Percentiles rank a stretch among this genome's conserved stretches.
These are phyloP conservation scores for Corrigiola litoralis DNA, from an alignment of 179 eudicot genomes.

Conservation along the genomic window DNA sequence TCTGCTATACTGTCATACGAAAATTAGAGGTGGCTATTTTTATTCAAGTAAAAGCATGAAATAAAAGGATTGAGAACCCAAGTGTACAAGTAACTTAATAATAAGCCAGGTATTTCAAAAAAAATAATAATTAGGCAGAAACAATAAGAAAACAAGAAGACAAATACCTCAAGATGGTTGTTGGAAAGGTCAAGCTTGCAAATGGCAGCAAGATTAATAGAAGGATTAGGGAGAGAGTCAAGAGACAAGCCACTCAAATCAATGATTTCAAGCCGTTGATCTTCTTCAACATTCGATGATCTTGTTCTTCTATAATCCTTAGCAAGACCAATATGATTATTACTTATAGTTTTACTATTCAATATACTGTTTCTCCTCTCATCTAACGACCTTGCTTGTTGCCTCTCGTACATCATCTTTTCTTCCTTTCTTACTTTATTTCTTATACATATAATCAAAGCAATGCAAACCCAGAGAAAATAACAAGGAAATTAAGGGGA, in stretches of 20 bases:
- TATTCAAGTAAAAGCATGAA: no score
- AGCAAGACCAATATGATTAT: neutral
- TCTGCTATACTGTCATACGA: no score
- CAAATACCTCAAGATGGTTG: constrained; percentile 64
- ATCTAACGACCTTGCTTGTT: constrained; percentile 14
- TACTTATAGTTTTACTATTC: neutral
- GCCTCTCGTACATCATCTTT: constrained; percentile 27
- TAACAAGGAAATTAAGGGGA: no score
- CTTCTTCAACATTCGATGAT: neutral
- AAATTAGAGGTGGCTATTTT: no score
- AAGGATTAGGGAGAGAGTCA: constrained; percentile 43
- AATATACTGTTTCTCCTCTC: constrained; percentile 10
- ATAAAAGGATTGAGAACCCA: no score
- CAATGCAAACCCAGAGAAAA: neutral
- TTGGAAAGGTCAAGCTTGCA: constrained; percentile 72
- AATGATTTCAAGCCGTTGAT: constrained; percentile 29
- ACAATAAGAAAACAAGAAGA: neutral
- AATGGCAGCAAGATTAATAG: constrained; percentile 45
- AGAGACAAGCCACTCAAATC: constrained; percentile 62
- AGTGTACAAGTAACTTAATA: no score
- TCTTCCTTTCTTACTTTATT: no score
- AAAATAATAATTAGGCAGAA: no score
- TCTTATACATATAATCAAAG: neutral
- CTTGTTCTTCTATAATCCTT: neutral
- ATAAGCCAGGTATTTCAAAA: no score